A percentile compares a stretch with the other conserved stretches of the same genome.
These are phyloP conservation scores for Colletotrichum siamense DNA, from an alignment of 2,329 filamentous ascomycete species.

Conservation along the genomic window DNA sequence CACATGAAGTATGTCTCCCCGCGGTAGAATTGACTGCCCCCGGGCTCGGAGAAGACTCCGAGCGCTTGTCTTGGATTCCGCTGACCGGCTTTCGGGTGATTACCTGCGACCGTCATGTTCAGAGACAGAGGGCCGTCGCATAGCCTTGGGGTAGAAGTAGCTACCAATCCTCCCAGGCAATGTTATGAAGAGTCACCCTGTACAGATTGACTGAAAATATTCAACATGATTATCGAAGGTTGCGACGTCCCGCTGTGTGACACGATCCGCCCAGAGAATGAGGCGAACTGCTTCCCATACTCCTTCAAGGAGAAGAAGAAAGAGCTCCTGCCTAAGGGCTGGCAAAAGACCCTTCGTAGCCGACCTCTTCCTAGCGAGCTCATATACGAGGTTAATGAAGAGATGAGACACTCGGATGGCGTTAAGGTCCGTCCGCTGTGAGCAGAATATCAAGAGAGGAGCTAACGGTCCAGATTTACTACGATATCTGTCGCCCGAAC, in stretches of 20 bases:
- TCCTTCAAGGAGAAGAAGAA: background rate
- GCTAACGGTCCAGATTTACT: conserved; percentile 33
- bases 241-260: background rate
- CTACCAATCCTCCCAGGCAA: no score
- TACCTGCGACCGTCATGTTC: no score
- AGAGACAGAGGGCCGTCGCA: no score
- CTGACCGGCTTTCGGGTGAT: no score
- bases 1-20: no score
- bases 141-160: no score
- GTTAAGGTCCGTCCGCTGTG: background rate
- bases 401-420: background rate
- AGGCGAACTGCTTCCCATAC: background rate
- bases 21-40: no score
- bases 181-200: background rate
- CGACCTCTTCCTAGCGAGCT: background rate
- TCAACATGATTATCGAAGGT: background rate
- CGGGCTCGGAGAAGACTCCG: no score
- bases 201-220: background rate
- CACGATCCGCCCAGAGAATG: background rate
- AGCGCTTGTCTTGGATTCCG: no score
- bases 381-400: background rate
- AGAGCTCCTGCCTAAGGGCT: background rate
- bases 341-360: background rate
- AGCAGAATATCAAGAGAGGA: background rate
- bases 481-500: conserved; percentile 48